A percentile compares a stretch with the other conserved stretches of the same genome.
These are phyloP conservation scores for Aureobasidium namibiae DNA, from an alignment of 2,329 filamentous ascomycete genomes.

Conservation along the genomic window DNA sequence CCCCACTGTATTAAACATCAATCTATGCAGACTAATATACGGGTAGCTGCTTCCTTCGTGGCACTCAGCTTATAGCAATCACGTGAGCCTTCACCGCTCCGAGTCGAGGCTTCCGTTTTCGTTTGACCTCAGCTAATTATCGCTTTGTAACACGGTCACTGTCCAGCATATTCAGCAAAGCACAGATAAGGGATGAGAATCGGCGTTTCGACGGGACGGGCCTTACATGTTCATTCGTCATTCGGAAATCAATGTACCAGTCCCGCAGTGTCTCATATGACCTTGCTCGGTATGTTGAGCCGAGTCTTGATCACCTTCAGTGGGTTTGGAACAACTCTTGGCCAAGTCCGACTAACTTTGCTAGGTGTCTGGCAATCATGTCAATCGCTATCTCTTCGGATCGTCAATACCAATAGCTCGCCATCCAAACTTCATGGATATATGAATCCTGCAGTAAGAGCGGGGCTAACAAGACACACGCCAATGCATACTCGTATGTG, in stretches of 20 bases:
- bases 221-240: neutral
- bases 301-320: neutral
- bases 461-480: neutral
- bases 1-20: constrained; percentile 1
- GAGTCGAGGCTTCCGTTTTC: neutral
- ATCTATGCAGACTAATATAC: neutral
- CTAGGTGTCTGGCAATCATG: neutral
- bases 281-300: neutral
- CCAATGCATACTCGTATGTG: neutral
- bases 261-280: constrained; percentile 3
- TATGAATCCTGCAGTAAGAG: neutral
- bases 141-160: neutral
- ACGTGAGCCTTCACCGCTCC: neutral
- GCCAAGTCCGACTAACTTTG: neutral
- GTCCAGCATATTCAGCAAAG: neutral
- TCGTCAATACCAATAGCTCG: neutral
- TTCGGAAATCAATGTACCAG: neutral
- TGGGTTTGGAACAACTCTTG: too few relatives aligned
- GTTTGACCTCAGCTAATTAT: neutral
- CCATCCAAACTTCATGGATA: neutral
- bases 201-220: neutral
- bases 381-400: neutral
- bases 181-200: neutral
- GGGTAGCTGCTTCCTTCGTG: neutral
- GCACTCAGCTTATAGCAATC: neutral